phyloP scores from a whole-genome alignment of 495 filamentous ascomycete genomes.

The Thermochaetoides thermophila region DNA sequence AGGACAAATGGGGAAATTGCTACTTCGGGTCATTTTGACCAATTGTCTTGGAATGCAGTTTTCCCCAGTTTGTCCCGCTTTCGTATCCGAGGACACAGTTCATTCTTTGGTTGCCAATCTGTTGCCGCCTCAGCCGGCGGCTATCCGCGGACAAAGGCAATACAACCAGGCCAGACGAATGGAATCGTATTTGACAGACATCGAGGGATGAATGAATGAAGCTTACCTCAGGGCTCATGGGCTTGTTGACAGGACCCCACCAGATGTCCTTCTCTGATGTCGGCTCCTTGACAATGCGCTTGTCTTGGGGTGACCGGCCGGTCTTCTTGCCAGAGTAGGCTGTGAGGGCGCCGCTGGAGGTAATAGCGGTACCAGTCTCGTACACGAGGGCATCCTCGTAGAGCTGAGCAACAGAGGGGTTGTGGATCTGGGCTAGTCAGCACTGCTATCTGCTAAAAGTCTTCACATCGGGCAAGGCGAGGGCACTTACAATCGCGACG shows the following conservation, averaged over 20 bases:
- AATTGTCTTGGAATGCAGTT: too few species aligned
- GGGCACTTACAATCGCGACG: constrained; percentile 68
- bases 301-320: constrained; percentile 89
- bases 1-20: too few species aligned
- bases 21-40: too few species aligned
- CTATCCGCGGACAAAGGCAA: too few species aligned
- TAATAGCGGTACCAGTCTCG: constrained; percentile 94
- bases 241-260: constrained; percentile 89
- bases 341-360: constrained; percentile 82
- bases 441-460: constrained; percentile 5
- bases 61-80: too few species aligned
- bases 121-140: too few species aligned
- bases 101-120: too few species aligned
- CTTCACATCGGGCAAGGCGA: background rate
- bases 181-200: too few species aligned
- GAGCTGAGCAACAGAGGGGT: constrained; percentile 76
- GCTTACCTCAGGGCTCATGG: constrained; percentile 93
- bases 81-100: too few species aligned
- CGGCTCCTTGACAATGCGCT: constrained; percentile 89
- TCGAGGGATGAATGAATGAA: too few species aligned
- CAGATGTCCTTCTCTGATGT: constrained; percentile 82
- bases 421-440: constrained; percentile 50
- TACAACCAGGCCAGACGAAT: too few species aligned
- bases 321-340: constrained; percentile 98
- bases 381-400: constrained; percentile 99